phyloP scores from a whole-genome alignment of 2,329 filamentous ascomycete species.

The Alternaria brassicae region DNA sequence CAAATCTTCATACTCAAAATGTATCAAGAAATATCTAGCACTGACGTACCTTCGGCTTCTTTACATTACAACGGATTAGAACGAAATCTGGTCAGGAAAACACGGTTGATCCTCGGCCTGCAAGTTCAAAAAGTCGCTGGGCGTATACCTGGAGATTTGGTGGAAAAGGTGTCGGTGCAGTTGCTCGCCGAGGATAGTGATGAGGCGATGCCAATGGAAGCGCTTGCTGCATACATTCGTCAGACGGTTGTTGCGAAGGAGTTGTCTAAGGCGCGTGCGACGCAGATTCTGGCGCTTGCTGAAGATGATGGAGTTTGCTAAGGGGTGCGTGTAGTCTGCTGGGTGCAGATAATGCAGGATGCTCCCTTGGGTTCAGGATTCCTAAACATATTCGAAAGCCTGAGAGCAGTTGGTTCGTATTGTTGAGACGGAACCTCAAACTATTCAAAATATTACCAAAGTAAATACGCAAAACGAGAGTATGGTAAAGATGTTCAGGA shows the following conservation, averaged over 20 bases:
- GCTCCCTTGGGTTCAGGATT: background rate
- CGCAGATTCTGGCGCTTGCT: background rate
- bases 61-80: background rate
- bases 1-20: background rate
- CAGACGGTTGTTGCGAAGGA: background rate
- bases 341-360: background rate
- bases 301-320: background rate
- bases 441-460: background rate
- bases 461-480: background rate
- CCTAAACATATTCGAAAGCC: background rate
- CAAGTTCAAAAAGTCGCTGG: background rate
- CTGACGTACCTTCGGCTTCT: background rate
- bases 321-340: background rate
- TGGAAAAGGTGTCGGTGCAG: background rate
- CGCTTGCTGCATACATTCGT: background rate
- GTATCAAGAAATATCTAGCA: background rate
- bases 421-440: background rate
- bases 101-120: constrained; percentile 1
- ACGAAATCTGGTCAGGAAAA: background rate
- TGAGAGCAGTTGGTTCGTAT: background rate
- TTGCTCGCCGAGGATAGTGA: background rate
- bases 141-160: background rate
- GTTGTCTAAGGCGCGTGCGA: background rate
- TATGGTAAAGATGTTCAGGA: background rate
- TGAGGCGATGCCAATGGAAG: background rate